A percentile compares a stretch with the other conserved stretches of the same genome.
These are phyloP conservation scores for Silene uniflora DNA, from an alignment of 148 eudicot genomes.

Conservation along the genomic window DNA sequence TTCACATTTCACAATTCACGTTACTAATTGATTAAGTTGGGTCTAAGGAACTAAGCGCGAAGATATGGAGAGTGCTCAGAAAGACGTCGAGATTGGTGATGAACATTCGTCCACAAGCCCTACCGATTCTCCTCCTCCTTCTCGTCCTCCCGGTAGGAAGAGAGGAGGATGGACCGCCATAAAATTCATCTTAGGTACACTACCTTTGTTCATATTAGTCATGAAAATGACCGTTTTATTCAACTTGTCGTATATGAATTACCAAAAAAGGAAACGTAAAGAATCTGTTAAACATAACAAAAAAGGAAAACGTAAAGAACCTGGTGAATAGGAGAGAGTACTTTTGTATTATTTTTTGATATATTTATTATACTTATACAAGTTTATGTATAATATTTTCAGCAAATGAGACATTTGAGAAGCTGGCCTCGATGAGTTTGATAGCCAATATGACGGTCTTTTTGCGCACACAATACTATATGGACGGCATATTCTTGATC, in stretches of 20 bases:
- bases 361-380: too few species aligned
- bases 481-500: conserved; percentile 36
- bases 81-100: conserved; percentile 12
- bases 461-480: conserved; percentile 40
- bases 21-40: neutral
- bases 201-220: too few species aligned
- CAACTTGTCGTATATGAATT: too few species aligned
- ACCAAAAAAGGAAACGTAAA: too few species aligned
- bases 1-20: neutral
- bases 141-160: conserved; percentile 8
- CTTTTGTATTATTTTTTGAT: too few species aligned
- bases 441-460: conserved; percentile 46
- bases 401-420: conserved; percentile 79
- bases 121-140: neutral
- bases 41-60: neutral
- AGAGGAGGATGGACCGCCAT: conserved; percentile 41
- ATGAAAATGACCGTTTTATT: too few species aligned
- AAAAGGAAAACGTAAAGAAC: too few species aligned
- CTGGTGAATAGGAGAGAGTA: too few species aligned
- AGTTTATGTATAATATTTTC: neutral
- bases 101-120: neutral
- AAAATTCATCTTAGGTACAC: conserved; percentile 38
- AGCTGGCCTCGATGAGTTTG: conserved; percentile 66
- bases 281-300: too few species aligned
- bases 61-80: neutral